Percentiles rank a stretch among this genome's conserved stretches.
These are phyloP conservation scores for Hypericum perforatum DNA, from an alignment of 345 rosid species.

Conservation along the genomic window DNA sequence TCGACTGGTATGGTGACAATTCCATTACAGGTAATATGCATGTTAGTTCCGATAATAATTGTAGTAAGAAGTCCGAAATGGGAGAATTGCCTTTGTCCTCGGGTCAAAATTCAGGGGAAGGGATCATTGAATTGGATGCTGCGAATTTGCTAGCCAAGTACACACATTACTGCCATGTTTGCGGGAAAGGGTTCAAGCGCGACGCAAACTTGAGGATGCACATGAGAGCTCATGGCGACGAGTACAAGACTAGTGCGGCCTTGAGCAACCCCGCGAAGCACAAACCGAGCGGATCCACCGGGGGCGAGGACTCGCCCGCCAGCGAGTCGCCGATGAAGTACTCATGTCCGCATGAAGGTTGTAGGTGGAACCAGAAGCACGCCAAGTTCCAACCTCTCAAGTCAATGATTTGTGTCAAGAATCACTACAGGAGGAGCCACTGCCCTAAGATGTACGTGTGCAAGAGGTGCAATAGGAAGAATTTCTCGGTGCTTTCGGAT, in stretches of 20 bases:
- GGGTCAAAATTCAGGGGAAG: conserved; percentile 6
- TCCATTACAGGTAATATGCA: not conserved
- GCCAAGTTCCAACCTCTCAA: conserved; percentile 81
- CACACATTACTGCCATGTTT: conserved; percentile 74
- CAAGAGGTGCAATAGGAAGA: conserved; percentile 65
- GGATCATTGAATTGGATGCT: conserved; percentile 51
- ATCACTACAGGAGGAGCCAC: conserved; percentile 93
- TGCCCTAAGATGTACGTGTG: conserved; percentile 89
- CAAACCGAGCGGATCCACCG: not conserved
- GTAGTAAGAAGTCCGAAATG: conserved; percentile 5
- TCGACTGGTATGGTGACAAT: conserved; percentile 26
- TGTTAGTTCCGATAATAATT: not conserved
- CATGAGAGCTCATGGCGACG: conserved; percentile 93
- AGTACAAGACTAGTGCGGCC: conserved; percentile 67
- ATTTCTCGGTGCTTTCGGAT: conserved; percentile 81
- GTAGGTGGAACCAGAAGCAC: conserved; percentile 79
- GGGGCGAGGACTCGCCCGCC: conserved; percentile 1
- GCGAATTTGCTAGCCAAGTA: conserved; percentile 62
- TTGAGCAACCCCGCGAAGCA: conserved; percentile 48
- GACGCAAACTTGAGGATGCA: conserved; percentile 95
- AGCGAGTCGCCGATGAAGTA: conserved; percentile 34
- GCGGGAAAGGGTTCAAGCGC: conserved; percentile 83
- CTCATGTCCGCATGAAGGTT: conserved; percentile 77
- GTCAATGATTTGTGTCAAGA: conserved; percentile 76
- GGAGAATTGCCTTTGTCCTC: not conserved